Evolutionary conservation across 2,329 filamentous ascomycete genomes (phyloP).

Genomic region (Cordyceps javanica): DNA sequence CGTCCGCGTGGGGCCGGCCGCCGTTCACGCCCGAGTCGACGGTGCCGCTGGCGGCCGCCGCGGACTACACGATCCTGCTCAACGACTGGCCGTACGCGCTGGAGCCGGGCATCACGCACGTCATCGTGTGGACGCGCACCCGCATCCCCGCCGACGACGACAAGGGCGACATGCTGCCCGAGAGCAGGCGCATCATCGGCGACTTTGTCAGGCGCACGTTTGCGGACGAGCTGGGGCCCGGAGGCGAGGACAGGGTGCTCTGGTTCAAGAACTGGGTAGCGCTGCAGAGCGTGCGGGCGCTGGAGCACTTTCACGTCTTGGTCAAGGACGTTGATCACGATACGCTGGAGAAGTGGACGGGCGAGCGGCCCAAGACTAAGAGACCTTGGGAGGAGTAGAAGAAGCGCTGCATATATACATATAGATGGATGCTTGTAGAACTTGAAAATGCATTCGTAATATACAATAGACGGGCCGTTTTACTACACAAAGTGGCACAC

Average conservation of each 20-base stretch:
- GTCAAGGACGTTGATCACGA: conserved; percentile 49
- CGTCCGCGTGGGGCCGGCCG: conserved; percentile 55
- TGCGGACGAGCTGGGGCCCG: conserved; percentile 45
- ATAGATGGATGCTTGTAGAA: background rate
- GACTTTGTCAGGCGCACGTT: conserved; percentile 68
- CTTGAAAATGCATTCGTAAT: background rate
- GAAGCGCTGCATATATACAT: background rate
- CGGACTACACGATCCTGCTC: conserved; percentile 63
- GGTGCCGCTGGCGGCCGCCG: conserved; percentile 45
- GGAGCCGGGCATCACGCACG: conserved; percentile 59
- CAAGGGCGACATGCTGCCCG: conserved; percentile 66
- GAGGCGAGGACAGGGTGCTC: conserved; percentile 48
- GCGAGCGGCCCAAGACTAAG: conserved; percentile 31
- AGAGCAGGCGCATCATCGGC: conserved; percentile 58
- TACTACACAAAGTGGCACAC: background rate
- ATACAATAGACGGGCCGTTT: background rate
- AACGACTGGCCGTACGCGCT: conserved; percentile 96
- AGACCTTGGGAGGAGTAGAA: conserved; percentile 10
- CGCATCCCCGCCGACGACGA: conserved; percentile 63
- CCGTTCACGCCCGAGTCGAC: conserved; percentile 48
- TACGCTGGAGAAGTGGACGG: conserved; percentile 48
- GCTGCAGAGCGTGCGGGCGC: conserved; percentile 77
- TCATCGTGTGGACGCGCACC: conserved; percentile 90
- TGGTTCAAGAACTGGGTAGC: conserved; percentile 97
- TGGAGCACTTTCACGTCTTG: conserved; percentile 86